Evolutionary conservation across 306 rosid species (phyloP).

Genomic region (Macrotyloma uniflorum): DNA sequence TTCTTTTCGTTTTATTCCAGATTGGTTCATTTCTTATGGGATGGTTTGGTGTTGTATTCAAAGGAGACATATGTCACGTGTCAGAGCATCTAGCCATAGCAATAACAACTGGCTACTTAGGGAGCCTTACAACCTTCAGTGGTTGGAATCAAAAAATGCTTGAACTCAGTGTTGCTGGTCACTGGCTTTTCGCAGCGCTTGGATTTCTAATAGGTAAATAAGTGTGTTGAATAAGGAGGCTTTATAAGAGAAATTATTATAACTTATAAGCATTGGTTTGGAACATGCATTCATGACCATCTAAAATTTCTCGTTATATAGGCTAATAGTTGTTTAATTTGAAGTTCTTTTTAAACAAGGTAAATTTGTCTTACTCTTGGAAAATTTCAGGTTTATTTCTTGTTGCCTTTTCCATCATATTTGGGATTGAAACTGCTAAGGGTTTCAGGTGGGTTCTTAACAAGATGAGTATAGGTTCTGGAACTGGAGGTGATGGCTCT

Average conservation of each 20-base stretch:
- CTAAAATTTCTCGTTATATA: no score
- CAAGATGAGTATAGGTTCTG: constrained; percentile 35
- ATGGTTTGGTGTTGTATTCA: constrained; percentile 87
- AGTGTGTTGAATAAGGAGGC: no score
- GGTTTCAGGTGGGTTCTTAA: constrained; percentile 55
- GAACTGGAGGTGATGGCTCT: constrained; percentile 40
- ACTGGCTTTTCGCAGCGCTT: constrained; percentile 59
- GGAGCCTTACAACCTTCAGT: constrained; percentile 92
- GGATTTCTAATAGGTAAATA: constrained; percentile 71
- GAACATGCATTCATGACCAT: no score
- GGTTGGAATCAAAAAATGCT: constrained; percentile 96
- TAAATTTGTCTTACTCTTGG: neutral
- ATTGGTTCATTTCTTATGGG: constrained; percentile 91
- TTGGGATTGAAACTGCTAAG: no score
- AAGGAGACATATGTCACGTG: constrained; percentile 59
- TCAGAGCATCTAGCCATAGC: constrained; percentile 79
- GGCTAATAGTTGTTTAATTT: no score
- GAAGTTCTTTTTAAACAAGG: no score
- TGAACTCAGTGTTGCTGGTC: constrained; percentile 66
- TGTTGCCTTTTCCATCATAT: no score
- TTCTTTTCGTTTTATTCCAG: constrained; percentile 40
- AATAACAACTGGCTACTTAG: constrained; percentile 79
- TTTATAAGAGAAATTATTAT: no score
- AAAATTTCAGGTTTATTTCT: no score
- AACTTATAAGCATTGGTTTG: no score